Percentiles rank a stretch among this genome's conserved stretches.
Conservation (phyloP, 2,329 filamentous ascomycete species). For the Lasiodiplodia sp. region DNA sequence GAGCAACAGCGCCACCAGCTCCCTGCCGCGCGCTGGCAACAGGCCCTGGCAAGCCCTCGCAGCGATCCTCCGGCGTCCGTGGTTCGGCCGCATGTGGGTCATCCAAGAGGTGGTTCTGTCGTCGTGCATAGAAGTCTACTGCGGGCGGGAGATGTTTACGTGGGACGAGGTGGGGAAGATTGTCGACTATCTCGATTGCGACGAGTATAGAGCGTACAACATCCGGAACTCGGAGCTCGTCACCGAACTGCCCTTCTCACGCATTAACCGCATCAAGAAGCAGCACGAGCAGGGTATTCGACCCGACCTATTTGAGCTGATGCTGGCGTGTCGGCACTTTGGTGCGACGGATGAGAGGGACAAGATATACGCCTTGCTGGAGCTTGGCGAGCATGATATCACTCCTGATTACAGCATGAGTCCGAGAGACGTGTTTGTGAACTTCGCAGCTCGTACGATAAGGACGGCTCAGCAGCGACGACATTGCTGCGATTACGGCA, state of each 20-base stretch:
- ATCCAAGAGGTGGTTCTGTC: constrained; percentile 42
- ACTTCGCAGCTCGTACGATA: constrained; percentile 17
- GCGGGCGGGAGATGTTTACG: constrained; percentile 20
- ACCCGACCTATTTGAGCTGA: constrained; percentile 27
- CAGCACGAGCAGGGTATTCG: neutral
- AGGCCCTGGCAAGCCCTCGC: constrained; percentile 26
- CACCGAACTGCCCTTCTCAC: constrained; percentile 25
- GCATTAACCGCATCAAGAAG: constrained; percentile 30
- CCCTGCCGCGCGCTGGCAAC: constrained; percentile 17
- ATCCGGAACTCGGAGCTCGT: constrained; percentile 11
- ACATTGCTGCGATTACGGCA: constrained; percentile 16
- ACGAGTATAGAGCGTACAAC: constrained; percentile 19
- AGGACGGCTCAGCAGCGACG: constrained; percentile 15
- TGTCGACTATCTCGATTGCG: constrained; percentile 23
- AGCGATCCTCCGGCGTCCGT: constrained; percentile 31
- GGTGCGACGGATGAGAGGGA: constrained; percentile 39
- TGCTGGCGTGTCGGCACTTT: constrained; percentile 25
- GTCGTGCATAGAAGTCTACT: constrained; percentile 20
- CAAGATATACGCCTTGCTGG: constrained; percentile 42
- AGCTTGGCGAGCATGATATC: constrained; percentile 32
- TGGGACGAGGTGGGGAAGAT: constrained; percentile 29
- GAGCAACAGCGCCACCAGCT: neutral
- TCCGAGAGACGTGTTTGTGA: constrained; percentile 20
- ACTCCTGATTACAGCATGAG: constrained; percentile 27
- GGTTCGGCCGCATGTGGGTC: constrained; percentile 42